Base-by-base conservation (phyloP, 768 basidiomycete species). In the Tylopilus rubrobrunneus region DNA sequence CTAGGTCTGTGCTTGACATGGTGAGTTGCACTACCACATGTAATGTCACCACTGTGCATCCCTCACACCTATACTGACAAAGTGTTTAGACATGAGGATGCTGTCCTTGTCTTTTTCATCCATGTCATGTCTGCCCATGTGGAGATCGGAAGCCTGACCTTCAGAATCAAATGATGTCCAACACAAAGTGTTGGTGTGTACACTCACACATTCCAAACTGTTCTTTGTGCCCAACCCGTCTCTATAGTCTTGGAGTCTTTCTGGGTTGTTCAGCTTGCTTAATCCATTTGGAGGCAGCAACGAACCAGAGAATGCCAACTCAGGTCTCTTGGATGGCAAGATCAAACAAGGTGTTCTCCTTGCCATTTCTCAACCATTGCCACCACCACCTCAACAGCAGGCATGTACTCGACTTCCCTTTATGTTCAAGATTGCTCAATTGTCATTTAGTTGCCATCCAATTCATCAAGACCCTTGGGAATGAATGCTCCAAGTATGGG, bases 171-270 rank as follows among this genome's bases (percentile, higher is more conserved):
- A 33, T 54, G 59, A 46, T 59, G 72, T 5, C 36, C 58, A 31
- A 67, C 53, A 58, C 29, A 72, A 77, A 72, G 80, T 82, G 77
- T 75, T 81, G 29, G 82, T 82, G 53, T 52, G 77, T 60, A 34
- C 14, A 34, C 33, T 37, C 23, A 36, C 42, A 7, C 10, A 10
- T 41, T 37, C 45, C 29, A 7, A 27, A 67, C 58, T n/a, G n/a
- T n/a, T n/a, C n/a, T n/a, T n/a, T n/a, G n/a, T n/a, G n/a, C n/a
- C n/a, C n/a, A n/a, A n/a, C 37, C 36, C 37, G 12, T 39, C 51
- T 46, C 27, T 1, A 5, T 27, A 78, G 74, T 61, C 67, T 21
- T 86, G 84, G 84, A 78, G 76, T 58, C 65, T 85, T 55, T 71
- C 77, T 2, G 74, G 74, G 14, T 59, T 85, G 11, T 63, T 85